Percentiles rank a stretch among this genome's conserved stretches.
These are phyloP conservation scores for Opeltia flavorubescens DNA, from an alignment of 495 filamentous ascomycete genomes.

Conservation along the genomic window DNA sequence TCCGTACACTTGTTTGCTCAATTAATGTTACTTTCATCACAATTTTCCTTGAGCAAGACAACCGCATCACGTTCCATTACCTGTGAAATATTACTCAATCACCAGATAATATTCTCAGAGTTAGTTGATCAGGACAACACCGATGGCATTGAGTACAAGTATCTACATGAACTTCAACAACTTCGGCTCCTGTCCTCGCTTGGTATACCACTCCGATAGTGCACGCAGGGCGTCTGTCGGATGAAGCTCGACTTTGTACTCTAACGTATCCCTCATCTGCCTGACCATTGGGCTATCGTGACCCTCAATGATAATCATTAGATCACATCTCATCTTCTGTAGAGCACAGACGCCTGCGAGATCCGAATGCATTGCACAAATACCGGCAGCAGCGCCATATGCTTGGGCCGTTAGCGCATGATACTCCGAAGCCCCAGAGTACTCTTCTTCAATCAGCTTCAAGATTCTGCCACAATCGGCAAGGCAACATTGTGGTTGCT, in stretches of 20 bases:
- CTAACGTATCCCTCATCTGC: background rate
- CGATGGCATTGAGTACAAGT: too few species aligned
- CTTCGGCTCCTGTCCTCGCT: background rate
- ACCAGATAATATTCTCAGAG: too few species aligned
- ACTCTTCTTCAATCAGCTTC: background rate
- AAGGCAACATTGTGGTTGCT: background rate
- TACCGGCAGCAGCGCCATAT: background rate
- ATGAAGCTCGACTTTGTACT: background rate
- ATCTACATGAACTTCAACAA: background rate
- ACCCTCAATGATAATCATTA: background rate
- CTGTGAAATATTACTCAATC: too few species aligned
- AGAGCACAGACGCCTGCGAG: background rate
- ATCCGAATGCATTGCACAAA: background rate
- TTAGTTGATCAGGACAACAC: too few species aligned
- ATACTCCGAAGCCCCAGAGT: background rate
- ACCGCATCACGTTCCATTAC: too few species aligned
- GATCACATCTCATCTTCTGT: background rate
- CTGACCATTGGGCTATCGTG: background rate
- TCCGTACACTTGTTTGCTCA: too few species aligned
- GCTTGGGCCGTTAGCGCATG: background rate
- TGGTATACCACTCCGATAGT: background rate
- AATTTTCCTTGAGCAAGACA: too few species aligned
- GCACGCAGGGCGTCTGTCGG: background rate
- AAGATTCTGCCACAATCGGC: background rate
- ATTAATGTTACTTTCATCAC: too few species aligned